These are phyloP conservation scores for Didymella arachidicola DNA, from an alignment of 2,329 filamentous ascomycete species.

Conservation along the genomic window DNA sequence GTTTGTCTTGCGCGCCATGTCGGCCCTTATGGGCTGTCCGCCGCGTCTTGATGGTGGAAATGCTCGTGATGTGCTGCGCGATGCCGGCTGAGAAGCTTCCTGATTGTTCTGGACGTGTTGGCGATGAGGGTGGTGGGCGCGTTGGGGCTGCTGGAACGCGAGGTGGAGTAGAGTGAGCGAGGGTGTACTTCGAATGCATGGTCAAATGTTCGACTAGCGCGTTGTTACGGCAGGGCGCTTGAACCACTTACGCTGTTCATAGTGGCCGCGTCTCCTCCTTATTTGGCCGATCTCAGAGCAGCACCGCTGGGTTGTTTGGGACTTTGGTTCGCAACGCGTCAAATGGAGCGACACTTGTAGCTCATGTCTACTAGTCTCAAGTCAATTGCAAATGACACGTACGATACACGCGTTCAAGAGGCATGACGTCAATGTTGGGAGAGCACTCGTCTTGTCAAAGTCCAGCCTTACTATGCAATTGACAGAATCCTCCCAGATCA, in stretches of 20 bases:
- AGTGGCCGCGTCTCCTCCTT: constrained; percentile 13
- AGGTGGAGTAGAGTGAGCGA: constrained; percentile 22
- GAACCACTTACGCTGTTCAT: constrained; percentile 12
- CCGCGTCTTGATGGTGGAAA: constrained; percentile 32
- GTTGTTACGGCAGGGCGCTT: constrained; percentile 14
- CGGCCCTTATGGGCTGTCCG: constrained; percentile 47
- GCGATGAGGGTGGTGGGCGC: constrained; percentile 34
- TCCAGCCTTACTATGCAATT: background rate
- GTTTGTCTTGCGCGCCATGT: constrained; percentile 51
- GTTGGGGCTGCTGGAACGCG: constrained; percentile 23
- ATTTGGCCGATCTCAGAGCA: constrained; percentile 9
- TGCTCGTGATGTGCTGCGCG: constrained; percentile 16
- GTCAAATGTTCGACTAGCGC: constrained; percentile 21
- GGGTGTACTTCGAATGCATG: constrained; percentile 18
- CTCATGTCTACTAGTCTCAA: background rate
- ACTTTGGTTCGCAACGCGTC: constrained; percentile 11
- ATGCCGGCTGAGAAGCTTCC: constrained; percentile 12
- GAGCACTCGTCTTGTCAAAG: background rate
- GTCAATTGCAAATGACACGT: constrained; percentile 5
- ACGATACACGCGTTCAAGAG: constrained; percentile 6
- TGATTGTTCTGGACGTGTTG: constrained; percentile 15
- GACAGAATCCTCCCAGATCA: background rate
- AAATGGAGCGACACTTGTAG: background rate
- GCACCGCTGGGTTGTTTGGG: background rate
- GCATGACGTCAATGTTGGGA: constrained; percentile 16